Conservation (phyloP, 192 early-diverging fungal genomes). For the Spinellus fusiger region DNA sequence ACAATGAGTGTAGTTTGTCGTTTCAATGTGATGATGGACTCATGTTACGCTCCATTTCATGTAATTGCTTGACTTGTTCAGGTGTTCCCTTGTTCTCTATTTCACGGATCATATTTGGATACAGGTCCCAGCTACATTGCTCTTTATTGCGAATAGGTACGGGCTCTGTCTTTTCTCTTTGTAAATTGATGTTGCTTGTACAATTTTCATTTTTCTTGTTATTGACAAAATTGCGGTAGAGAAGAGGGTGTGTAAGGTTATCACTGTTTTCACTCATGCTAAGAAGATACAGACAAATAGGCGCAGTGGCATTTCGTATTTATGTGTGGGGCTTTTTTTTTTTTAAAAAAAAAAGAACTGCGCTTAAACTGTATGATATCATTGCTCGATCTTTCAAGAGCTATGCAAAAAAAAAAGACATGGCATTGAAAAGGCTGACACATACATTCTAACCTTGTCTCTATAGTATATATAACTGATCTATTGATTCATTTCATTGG, state of each 20-base stretch:
- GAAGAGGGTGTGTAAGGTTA: constrained; percentile 4
- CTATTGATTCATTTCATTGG: too few species aligned
- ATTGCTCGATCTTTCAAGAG: too few species aligned
- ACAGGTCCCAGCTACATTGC: constrained; percentile 12
- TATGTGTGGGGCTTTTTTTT: not conserved
- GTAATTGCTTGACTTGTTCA: constrained; percentile 12
- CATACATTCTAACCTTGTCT: too few species aligned
- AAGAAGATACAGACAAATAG: not conserved
- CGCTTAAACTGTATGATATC: too few species aligned
- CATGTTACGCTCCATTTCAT: constrained; percentile 10
- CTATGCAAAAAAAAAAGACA: too few species aligned
- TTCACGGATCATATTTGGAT: constrained; percentile 17
- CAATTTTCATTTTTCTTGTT: not conserved
- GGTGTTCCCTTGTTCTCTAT: constrained; percentile 18
- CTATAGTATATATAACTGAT: too few species aligned
- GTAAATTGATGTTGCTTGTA: not conserved
- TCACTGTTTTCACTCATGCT: not conserved
- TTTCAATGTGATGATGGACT: not conserved
- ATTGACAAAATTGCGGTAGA: constrained; percentile 1
- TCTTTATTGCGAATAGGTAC: not conserved
- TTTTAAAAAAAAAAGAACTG: too few species aligned
- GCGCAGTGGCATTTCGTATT: not conserved
- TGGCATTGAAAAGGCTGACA: too few species aligned
- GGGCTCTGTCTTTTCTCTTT: not conserved
- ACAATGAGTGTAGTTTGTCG: too few species aligned